Percentiles rank a stretch among this genome's conserved stretches.
phyloP scores from a whole-genome alignment of 2,329 filamentous ascomycete genomes.

The Ophiostoma himal-ulmi region DNA sequence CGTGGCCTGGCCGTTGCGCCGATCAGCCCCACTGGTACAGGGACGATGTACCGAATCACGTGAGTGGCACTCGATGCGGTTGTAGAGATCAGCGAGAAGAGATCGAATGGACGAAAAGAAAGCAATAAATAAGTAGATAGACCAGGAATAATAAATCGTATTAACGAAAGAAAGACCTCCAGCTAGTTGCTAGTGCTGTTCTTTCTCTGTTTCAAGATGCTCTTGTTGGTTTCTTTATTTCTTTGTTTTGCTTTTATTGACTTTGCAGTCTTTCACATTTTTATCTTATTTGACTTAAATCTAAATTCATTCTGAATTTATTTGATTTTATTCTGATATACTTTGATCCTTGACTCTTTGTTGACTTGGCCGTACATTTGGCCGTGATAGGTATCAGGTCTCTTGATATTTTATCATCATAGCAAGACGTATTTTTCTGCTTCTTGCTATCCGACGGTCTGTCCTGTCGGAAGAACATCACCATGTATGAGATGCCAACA shows the following conservation, averaged over 20 bases:
- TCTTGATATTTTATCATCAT: too few species aligned
- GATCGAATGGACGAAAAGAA: too few species aligned
- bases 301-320: background rate
- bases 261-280: background rate
- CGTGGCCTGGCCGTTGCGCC: constrained; percentile 9
- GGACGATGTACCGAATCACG: background rate
- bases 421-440: too few species aligned
- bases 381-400: background rate
- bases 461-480: too few species aligned
- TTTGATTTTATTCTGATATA: background rate
- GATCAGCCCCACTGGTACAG: background rate
- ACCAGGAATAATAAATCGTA: background rate
- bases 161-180: background rate
- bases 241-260: background rate
- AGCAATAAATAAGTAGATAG: too few species aligned
- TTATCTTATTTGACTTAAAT: background rate
- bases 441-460: background rate
- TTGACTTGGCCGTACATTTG: background rate
- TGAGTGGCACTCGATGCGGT: background rate
- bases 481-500: too few species aligned
- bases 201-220: background rate
- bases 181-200: background rate
- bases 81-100: background rate
- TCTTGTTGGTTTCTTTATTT: background rate
- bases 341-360: background rate